Evolutionary conservation across 306 rosid genomes (phyloP).

Genomic region (Citrullus mucosospermus): DNA sequence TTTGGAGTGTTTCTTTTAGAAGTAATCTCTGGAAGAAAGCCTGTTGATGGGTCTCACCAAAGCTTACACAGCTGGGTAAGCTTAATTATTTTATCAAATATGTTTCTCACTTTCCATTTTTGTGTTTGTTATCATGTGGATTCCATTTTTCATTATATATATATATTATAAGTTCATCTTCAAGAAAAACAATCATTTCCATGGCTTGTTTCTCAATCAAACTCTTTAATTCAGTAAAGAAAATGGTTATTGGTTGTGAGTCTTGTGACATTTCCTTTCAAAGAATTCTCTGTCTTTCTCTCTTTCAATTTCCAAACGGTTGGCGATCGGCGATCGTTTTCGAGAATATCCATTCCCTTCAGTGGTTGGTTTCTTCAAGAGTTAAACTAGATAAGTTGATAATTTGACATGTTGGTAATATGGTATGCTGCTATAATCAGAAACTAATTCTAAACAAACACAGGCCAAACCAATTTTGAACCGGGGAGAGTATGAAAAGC

Average conservation of each 20-base stretch:
- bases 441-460: not conserved
- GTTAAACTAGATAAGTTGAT: not conserved
- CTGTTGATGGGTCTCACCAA: conserved; percentile 84
- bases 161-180: not conserved
- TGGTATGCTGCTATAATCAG: not conserved
- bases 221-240: not conserved
- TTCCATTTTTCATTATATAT: not conserved
- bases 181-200: not conserved
- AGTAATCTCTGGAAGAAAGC: conserved; percentile 77
- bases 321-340: not conserved
- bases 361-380: conserved; percentile 2
- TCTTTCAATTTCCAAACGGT: not conserved
- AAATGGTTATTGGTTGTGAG: not conserved
- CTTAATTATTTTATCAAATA: not conserved
- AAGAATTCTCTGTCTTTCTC: not conserved
- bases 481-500: conserved; percentile 47
- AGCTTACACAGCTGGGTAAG: conserved; percentile 86
- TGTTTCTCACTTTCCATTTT: not conserved
- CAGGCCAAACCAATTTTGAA: conserved; percentile 90
- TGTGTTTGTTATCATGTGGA: not conserved
- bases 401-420: not conserved
- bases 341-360: not conserved
- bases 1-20: conserved; percentile 85
- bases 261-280: not conserved
- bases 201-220: not conserved